Evolutionary conservation across 2,329 filamentous ascomycete species (phyloP).

Genomic region (Metarhizium album): DNA sequence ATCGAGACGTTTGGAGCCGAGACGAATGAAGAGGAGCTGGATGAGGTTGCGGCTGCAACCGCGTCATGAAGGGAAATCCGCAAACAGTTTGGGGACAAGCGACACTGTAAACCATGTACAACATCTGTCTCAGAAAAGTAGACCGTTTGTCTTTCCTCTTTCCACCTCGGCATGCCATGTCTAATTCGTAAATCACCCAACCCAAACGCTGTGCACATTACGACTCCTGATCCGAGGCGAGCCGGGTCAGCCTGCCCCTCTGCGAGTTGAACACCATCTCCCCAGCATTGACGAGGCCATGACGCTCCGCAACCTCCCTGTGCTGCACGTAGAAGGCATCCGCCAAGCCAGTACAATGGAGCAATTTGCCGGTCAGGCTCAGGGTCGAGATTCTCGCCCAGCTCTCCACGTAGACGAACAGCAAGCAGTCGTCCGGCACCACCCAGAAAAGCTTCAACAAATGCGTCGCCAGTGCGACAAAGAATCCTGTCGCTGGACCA

Average conservation of each 20-base stretch:
- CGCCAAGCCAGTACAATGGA: slow-evolving; percentile 53
- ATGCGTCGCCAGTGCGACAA: slow-evolving; percentile 48
- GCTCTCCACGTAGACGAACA: slow-evolving; percentile 79
- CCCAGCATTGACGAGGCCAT: slow-evolving; percentile 27
- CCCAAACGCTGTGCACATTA: not conserved
- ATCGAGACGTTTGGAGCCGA: slow-evolving; percentile 32
- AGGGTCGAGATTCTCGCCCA: slow-evolving; percentile 78
- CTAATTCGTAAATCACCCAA: not conserved
- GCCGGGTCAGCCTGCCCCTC: slow-evolving; percentile 13
- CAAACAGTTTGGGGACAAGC: not conserved
- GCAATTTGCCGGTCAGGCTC: slow-evolving; percentile 73
- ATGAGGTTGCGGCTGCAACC: slow-evolving; percentile 8
- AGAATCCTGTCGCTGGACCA: slow-evolving; percentile 78
- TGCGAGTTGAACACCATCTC: slow-evolving; percentile 29
- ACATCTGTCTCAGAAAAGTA: slow-evolving; percentile 9
- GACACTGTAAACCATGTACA: slow-evolving; percentile 13
- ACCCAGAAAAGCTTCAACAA: slow-evolving; percentile 34
- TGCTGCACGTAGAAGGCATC: slow-evolving; percentile 82
- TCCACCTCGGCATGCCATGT: not conserved
- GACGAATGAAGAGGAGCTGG: slow-evolving; percentile 18
- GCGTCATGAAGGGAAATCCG: no score
- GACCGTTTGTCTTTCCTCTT: not conserved
- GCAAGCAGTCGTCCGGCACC: slow-evolving; percentile 45
- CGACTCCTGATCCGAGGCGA: not conserved
- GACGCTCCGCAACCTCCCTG: slow-evolving; percentile 44